phyloP scores from a whole-genome alignment of 1,284 basidiomycete genomes.

The Meripilus lineatus region DNA sequence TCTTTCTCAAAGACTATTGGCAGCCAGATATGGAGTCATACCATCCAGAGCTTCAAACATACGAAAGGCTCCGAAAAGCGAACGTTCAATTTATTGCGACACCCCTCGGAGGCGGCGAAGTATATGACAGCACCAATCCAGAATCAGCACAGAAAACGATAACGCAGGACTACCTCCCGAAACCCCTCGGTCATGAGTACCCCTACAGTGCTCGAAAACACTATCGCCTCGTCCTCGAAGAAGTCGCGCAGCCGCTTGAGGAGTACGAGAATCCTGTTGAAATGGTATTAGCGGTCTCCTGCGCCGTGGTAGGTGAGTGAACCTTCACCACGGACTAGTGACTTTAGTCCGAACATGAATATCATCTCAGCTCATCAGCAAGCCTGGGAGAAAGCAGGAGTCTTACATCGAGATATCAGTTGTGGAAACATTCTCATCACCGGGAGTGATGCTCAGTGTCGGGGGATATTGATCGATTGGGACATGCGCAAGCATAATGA shows the following conservation, averaged over 20 bases:
- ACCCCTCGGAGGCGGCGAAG: too few species aligned
- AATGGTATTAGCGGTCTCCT: not conserved
- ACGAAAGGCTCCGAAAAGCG: not conserved
- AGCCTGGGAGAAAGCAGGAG: too few species aligned
- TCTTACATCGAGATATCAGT: too few species aligned
- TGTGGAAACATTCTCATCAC: not conserved
- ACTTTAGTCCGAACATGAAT: not conserved
- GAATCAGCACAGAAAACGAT: not conserved
- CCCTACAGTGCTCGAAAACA: not conserved
- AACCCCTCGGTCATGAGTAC: too few species aligned
- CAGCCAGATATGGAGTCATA: not conserved
- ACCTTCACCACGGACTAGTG: too few species aligned
- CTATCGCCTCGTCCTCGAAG: constrained; percentile 1
- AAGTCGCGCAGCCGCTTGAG: not conserved
- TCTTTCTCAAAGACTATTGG: not conserved
- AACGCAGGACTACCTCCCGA: too few species aligned
- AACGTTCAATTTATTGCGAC: not conserved
- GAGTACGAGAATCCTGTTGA: not conserved
- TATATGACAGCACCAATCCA: not conserved
- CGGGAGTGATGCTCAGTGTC: not conserved
- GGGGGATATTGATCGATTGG: too few species aligned
- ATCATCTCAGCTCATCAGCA: too few species aligned
- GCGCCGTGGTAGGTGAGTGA: not conserved
- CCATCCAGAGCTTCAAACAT: not conserved
- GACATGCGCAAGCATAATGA: too few species aligned